Evolutionary conservation across 179 eudicot genomes (phyloP).

Genomic region (Carnegiea gigantea): DNA sequence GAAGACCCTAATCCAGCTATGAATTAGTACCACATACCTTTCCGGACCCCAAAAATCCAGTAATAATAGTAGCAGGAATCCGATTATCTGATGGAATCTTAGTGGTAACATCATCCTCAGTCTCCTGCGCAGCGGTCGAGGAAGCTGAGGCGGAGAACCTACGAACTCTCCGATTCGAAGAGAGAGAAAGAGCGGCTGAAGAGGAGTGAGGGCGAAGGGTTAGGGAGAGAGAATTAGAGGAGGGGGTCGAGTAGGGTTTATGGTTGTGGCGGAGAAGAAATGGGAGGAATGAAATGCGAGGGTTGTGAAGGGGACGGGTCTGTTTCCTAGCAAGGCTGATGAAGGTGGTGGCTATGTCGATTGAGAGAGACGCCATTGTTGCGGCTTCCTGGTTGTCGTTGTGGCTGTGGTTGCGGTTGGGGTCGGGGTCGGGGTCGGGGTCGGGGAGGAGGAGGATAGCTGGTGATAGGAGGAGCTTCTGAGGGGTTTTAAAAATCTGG

Average conservation of each 20-base stretch:
- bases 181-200: background rate
- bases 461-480: too few species aligned
- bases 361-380: conserved; percentile 42
- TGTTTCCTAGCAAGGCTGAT: conserved; percentile 25
- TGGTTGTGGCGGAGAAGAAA: conserved; percentile 17
- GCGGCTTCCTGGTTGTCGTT: background rate
- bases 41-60: conserved; percentile 93
- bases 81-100: conserved; percentile 81
- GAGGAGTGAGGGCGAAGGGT: conserved; percentile 11
- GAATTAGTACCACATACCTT: conserved; percentile 43
- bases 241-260: background rate
- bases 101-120: conserved; percentile 33
- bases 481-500: background rate
- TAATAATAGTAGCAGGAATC: conserved; percentile 91
- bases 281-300: conserved; percentile 9
- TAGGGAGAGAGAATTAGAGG: conserved; percentile 11
- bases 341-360: conserved; percentile 37
- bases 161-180: conserved; percentile 18
- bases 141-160: conserved; percentile 38
- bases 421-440: too few species aligned
- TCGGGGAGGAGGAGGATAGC: too few species aligned
- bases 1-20: background rate
- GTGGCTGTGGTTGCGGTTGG: background rate
- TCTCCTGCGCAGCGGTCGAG: conserved; percentile 39
- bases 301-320: conserved; percentile 14